These are phyloP conservation scores for Lactarius akahatsu DNA, from an alignment of 768 basidiomycete species.

Conservation along the genomic window DNA sequence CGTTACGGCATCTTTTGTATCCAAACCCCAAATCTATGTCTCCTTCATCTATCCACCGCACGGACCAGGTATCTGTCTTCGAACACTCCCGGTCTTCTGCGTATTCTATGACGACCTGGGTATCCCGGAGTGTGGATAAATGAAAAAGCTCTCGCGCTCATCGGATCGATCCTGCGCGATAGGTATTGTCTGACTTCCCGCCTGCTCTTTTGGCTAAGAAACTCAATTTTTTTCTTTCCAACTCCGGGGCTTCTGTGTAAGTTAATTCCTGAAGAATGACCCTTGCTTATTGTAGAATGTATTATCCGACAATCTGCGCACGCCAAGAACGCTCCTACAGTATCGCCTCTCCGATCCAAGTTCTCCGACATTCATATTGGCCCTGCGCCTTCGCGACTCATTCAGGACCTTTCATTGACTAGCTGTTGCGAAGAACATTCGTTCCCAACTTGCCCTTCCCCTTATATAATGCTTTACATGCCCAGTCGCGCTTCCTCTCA, in stretches of 20 bases:
- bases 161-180: constrained; percentile 1
- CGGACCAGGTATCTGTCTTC: constrained; percentile 1
- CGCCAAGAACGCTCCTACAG: neutral
- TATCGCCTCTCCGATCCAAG: too few species aligned
- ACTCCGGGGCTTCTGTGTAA: constrained; percentile 13
- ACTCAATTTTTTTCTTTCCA: constrained; percentile 4
- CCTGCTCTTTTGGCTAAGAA: neutral
- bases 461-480: neutral
- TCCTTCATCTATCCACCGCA: constrained; percentile 1
- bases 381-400: neutral
- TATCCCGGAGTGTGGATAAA: constrained; percentile 7
- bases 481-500: neutral
- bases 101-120: constrained; percentile 5
- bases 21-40: neutral
- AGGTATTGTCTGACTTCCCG: neutral
- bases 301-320: constrained; percentile 1
- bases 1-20: constrained; percentile 1
- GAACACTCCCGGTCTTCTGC: neutral
- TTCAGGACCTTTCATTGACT: neutral
- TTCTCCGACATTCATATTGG: neutral
- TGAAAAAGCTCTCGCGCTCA: neutral
- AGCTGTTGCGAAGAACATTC: neutral
- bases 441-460: neutral
- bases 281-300: neutral
- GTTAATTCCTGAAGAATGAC: neutral